Evolutionary conservation across 176 grass and related monocot species (phyloP).

Genomic region (Stipa capillata): DNA sequence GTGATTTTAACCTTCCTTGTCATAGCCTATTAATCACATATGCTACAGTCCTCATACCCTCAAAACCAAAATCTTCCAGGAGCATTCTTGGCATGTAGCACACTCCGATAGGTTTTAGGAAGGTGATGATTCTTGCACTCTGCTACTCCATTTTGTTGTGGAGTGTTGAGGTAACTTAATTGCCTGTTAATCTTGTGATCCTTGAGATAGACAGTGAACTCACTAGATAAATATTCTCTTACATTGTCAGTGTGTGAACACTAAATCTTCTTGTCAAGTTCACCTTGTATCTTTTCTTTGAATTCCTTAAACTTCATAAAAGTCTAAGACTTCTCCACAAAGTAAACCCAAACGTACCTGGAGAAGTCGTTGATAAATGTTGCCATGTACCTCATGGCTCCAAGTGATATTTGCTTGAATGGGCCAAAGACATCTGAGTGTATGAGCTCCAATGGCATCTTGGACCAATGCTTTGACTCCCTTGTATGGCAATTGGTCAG

Average conservation of each 20-base stretch:
- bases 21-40: conserved; percentile 3
- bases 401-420: not conserved
- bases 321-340: no score
- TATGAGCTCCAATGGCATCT: conserved; percentile 5
- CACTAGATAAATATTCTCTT: conserved; percentile 5
- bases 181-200: no score
- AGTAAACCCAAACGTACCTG: not conserved
- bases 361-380: not conserved
- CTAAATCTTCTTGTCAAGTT: not conserved
- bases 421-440: conserved; percentile 1
- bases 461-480: not conserved
- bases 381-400: not conserved
- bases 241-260: not conserved
- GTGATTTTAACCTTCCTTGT: conserved; percentile 10
- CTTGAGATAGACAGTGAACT: no score
- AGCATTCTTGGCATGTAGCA: no score
- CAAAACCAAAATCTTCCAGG: conserved; percentile 3
- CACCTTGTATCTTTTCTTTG: conserved; percentile 6
- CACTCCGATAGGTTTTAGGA: not conserved
- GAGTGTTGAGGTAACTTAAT: conserved; percentile 3
- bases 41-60: no score
- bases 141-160: no score
- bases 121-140: conserved; percentile 12
- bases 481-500: conserved; percentile 2
- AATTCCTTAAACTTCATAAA: no score